phyloP scores from a whole-genome alignment of 257 asterid genomes.

The Striga asiatica region DNA sequence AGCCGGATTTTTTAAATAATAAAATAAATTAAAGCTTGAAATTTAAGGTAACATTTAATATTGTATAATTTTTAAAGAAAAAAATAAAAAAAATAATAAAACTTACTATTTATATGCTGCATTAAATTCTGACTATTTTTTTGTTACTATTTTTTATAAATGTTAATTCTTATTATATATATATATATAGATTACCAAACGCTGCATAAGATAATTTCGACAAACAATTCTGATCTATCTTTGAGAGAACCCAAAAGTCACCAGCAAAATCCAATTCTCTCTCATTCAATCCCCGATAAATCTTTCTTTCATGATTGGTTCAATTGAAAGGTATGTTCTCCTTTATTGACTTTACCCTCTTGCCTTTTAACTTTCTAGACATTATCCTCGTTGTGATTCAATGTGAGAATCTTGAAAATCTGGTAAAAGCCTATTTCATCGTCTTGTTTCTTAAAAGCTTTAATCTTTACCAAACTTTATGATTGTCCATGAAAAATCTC shows the following conservation, averaged over 20 bases:
- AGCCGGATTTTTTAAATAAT: too few relatives aligned
- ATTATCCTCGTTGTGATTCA: neutral
- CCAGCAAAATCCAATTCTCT: neutral
- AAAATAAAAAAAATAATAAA: too few relatives aligned
- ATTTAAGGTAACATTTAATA: too few relatives aligned
- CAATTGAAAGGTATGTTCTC: constrained; percentile 7
- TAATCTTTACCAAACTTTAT: neutral
- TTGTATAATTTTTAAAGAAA: too few relatives aligned
- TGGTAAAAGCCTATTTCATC: neutral
- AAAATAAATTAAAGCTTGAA: too few relatives aligned
- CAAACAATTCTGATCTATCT: too few relatives aligned
- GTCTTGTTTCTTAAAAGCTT: neutral
- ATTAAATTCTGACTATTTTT: too few relatives aligned
- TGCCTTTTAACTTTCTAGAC: neutral
- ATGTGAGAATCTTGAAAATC: neutral
- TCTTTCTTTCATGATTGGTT: neutral
- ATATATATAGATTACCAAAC: too few relatives aligned
- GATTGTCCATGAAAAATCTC: neutral
- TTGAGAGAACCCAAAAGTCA: neutral
- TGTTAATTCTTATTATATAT: too few relatives aligned
- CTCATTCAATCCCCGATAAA: neutral
- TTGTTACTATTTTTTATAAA: too few relatives aligned
- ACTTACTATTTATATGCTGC: too few relatives aligned
- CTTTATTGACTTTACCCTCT: neutral
- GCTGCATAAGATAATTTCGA: too few relatives aligned